These are phyloP conservation scores for Chamaenerion angustifolium DNA, from an alignment of 345 rosid genomes.

Conservation along the genomic window DNA sequence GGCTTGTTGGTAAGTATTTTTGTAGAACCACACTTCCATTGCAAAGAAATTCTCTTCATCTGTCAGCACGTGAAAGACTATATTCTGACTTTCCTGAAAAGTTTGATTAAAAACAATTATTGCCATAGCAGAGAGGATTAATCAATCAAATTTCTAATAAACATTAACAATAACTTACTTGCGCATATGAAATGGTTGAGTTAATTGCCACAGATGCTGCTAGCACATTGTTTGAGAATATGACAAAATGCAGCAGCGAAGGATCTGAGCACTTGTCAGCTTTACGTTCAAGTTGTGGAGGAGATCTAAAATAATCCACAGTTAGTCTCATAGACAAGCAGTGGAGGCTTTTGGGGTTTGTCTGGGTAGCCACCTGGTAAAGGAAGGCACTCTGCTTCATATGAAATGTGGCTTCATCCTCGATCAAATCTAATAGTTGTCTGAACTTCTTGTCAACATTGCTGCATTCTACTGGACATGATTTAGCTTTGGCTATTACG, in stretches of 20 bases:
- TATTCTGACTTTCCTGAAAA: slow-evolving; percentile 67
- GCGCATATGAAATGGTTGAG: slow-evolving; percentile 64
- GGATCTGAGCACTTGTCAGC: slow-evolving; percentile 55
- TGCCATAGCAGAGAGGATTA: not conserved
- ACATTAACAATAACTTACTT: slow-evolving; percentile 22
- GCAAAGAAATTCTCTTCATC: slow-evolving; percentile 72
- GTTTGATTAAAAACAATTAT: slow-evolving; percentile 10
- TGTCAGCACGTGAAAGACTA: slow-evolving; percentile 83
- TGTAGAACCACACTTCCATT: slow-evolving; percentile 78
- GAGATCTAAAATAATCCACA: slow-evolving; percentile 64
- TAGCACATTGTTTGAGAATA: slow-evolving; percentile 70
- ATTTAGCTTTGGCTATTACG: slow-evolving; percentile 60
- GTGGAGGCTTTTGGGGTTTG: slow-evolving; percentile 92
- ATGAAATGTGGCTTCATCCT: slow-evolving; percentile 76
- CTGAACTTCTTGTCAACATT: slow-evolving; percentile 91
- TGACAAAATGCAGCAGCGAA: slow-evolving; percentile 49
- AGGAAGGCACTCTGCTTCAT: slow-evolving; percentile 22
- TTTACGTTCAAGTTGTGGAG: slow-evolving; percentile 24
- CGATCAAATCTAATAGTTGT: slow-evolving; percentile 77
- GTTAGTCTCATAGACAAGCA: slow-evolving; percentile 85
- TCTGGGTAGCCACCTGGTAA: slow-evolving; percentile 75
- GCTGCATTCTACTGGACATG: slow-evolving; percentile 61
- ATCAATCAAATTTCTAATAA: not conserved
- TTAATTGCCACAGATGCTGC: slow-evolving; percentile 87
- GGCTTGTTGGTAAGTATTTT: slow-evolving; percentile 51